phyloP scores from a whole-genome alignment of 148 eudicot species.

The Camellia japonica region DNA sequence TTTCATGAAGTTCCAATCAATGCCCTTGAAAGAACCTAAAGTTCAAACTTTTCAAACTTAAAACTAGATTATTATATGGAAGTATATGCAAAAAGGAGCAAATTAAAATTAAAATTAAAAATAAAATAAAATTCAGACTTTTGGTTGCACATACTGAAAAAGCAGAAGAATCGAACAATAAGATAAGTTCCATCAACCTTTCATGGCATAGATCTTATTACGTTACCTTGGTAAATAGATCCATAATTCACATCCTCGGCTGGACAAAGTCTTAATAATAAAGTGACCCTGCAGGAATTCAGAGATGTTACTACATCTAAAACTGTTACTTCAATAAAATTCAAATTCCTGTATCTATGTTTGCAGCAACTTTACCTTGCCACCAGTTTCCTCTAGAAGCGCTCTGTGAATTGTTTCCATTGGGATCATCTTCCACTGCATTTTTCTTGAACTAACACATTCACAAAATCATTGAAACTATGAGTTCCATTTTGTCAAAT shows the following conservation, averaged over 20 bases:
- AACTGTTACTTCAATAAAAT: neutral
- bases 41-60: neutral
- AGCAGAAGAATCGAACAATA: neutral
- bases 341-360: neutral
- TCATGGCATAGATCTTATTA: neutral
- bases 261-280: slow-evolving; percentile 22
- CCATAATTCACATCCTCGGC: slow-evolving; percentile 12
- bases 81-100: neutral
- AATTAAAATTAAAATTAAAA: neutral
- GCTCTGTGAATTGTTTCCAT: slow-evolving; percentile 23
- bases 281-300: slow-evolving; percentile 32
- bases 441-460: slow-evolving; percentile 31
- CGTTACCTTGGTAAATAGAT: slow-evolving; percentile 17
- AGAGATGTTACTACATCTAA: neutral
- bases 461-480: slow-evolving; percentile 13
- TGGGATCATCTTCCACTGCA: slow-evolving; percentile 19
- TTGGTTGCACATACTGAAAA: neutral
- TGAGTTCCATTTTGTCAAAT: neutral
- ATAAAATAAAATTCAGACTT: neutral
- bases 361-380: slow-evolving; percentile 30
- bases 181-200: neutral
- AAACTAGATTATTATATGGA: neutral
- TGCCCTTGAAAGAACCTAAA: neutral
- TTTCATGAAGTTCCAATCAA: neutral
- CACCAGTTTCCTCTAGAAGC: slow-evolving; percentile 44